Evolutionary conservation across 345 rosid species (phyloP), one percentile per base, ranked within the genome.

Genomic region (Gossypium thurberi): DNA sequence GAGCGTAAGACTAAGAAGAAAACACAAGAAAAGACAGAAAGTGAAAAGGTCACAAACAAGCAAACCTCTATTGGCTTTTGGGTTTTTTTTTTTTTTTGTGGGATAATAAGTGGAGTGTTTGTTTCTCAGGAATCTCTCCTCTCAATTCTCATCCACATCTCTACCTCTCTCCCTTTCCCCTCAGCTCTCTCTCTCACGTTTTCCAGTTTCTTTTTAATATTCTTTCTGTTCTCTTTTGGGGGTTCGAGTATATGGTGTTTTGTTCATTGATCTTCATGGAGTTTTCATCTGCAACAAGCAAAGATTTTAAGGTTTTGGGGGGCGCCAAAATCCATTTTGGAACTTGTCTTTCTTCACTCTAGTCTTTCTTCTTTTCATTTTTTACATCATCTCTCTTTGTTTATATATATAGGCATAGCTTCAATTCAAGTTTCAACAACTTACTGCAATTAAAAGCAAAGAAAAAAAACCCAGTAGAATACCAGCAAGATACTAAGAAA

Each of bases 1-100:
- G 12, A 61, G 65, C 47, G 40, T 66, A 23, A 62, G 72, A 69
- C 82, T 56, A 28, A 76, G 73, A 78, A 79, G 80, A 75, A 63
- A 75, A 79, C 83, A 75, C 65, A 75, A 75, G 79, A 85, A 82
- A 84, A 78, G 85, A 85, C 88, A 85, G 86, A 78, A 81, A 87
- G 85, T 76, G 81, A 55, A 55, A 78, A 79, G 79, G 76, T 83
- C 82, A 81, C 76, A 75, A 33, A 80, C 66, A 79, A 55, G 72
- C 73, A n/a, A 55, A 20, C 12, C 59, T 52, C 75, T 75, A 64
- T 70, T 72, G 64, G 72, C 76, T 20, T 46, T 56, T 20, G 28
- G 28, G 2, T 56, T 37, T 71, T 18, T 72, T 51, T 71, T 18
- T 55, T 55, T 10, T 37, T 71, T 75, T 65, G 66, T 73, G 72